Evolutionary conservation across 805 yeast species (phyloP).

Genomic region (Metschnikowia continentalis): DNA sequence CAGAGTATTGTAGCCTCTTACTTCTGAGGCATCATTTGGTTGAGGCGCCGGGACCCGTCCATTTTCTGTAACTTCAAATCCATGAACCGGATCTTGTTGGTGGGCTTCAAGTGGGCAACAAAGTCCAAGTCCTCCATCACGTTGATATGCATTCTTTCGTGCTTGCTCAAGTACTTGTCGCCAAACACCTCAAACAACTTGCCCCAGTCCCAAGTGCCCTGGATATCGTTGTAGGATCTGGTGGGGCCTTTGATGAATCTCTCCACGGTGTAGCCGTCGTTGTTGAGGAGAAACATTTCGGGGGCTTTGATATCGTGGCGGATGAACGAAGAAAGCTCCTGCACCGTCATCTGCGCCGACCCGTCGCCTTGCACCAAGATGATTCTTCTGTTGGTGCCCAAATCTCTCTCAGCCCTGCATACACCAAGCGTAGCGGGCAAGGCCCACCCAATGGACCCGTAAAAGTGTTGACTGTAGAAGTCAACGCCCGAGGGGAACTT

Average conservation of each 20-base stretch:
- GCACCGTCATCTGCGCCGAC: constrained; percentile 90
- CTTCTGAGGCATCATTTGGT: constrained; percentile 3
- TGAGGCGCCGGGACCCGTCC: constrained; percentile 26
- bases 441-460: constrained; percentile 85
- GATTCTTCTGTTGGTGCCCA: constrained; percentile 48
- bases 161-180: constrained; percentile 26
- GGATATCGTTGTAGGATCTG: constrained; percentile 76
- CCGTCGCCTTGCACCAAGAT: constrained; percentile 87
- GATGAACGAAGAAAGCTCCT: constrained; percentile 68
- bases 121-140: constrained; percentile 21
- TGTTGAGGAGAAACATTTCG: constrained; percentile 71
- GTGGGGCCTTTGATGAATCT: constrained; percentile 77
- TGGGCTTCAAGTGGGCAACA: constrained; percentile 13
- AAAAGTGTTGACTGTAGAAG: constrained; percentile 65
- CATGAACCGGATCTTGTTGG: constrained; percentile 21
- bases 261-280: constrained; percentile 88
- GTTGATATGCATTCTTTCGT: constrained; percentile 19
- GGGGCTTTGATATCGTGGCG: constrained; percentile 56
- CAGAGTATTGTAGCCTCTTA: neutral
- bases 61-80: constrained; percentile 26
- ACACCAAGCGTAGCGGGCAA: constrained; percentile 84
- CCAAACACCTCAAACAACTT: constrained; percentile 64
- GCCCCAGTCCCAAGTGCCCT: constrained; percentile 80
- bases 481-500: constrained; percentile 52
- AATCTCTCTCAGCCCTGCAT: constrained; percentile 65